Percentiles rank a stretch among this genome's conserved stretches.
Conservation (phyloP, 768 basidiomycete species). For the Auricularia sp. region DNA sequence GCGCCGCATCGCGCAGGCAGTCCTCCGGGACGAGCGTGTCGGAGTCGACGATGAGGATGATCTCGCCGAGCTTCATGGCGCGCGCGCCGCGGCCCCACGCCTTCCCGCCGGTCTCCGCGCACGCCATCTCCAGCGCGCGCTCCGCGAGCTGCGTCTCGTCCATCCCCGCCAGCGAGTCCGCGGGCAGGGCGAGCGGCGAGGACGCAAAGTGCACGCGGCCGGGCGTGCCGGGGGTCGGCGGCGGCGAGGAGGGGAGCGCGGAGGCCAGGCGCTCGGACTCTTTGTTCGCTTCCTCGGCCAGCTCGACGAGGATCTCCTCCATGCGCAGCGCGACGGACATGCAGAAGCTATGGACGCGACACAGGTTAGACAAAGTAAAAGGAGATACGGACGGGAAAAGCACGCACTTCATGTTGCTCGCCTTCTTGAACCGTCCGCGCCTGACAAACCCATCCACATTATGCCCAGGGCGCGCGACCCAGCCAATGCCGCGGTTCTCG, state of each 20-base stretch:
- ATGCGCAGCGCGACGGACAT: constrained; percentile 55
- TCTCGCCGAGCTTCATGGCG: constrained; percentile 64
- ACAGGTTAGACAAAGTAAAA: too few species aligned
- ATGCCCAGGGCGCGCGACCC: constrained; percentile 23
- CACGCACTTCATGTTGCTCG: constrained; percentile 83
- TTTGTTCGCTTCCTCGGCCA: background rate
- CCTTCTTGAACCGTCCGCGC: constrained; percentile 89
- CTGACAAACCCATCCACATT: constrained; percentile 44
- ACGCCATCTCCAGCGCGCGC: constrained; percentile 64
- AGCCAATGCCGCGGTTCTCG: constrained; percentile 20
- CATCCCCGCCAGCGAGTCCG: constrained; percentile 23
- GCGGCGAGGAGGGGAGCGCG: background rate
- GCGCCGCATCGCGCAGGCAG: constrained; percentile 82
- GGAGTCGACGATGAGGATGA: constrained; percentile 76
- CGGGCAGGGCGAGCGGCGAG: constrained; percentile 9
- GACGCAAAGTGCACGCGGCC: background rate
- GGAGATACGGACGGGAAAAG: too few species aligned
- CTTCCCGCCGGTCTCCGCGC: constrained; percentile 61
- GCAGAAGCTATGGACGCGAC: constrained; percentile 33
- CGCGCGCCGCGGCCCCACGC: constrained; percentile 65
- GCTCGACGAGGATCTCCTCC: constrained; percentile 24
- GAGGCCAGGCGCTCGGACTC: background rate
- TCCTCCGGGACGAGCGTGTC: constrained; percentile 48
- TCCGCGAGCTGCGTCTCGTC: constrained; percentile 54
- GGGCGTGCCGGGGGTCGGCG: background rate